phyloP scores from a whole-genome alignment of 805 yeast species.

The Candida tammaniensis region DNA sequence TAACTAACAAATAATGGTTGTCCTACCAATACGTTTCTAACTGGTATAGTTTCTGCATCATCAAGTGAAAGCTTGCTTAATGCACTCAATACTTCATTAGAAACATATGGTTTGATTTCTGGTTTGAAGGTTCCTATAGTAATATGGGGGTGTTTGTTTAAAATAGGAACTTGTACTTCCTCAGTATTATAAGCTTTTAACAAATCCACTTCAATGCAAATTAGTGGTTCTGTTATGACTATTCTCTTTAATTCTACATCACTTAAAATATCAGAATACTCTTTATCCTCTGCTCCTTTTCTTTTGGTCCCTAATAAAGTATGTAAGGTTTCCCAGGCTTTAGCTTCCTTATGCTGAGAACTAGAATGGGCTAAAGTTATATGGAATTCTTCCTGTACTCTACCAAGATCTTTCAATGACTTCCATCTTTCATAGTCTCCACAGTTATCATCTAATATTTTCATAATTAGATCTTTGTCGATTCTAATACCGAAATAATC shows the following conservation, averaged over 20 bases:
- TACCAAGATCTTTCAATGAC: slow-evolving; percentile 20
- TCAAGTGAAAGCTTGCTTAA: too few relatives aligned
- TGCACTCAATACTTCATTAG: slow-evolving; percentile 8
- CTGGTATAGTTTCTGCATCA: too few relatives aligned
- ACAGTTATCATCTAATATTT: slow-evolving; percentile 6
- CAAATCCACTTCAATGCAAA: slow-evolving; percentile 53
- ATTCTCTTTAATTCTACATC: slow-evolving; percentile 34
- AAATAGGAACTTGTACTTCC: slow-evolving; percentile 5
- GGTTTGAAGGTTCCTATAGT: slow-evolving; percentile 13
- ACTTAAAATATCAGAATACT: slow-evolving; percentile 15
- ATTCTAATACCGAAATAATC: slow-evolving; percentile 12
- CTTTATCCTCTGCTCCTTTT: slow-evolving; percentile 22
- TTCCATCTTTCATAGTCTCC: slow-evolving; percentile 15
- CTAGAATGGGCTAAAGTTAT: slow-evolving; percentile 59
- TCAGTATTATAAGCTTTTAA: slow-evolving; percentile 1
- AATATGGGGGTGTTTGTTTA: slow-evolving; percentile 9
- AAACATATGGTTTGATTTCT: slow-evolving; percentile 10
- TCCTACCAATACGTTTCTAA: too few relatives aligned
- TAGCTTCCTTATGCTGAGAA: slow-evolving; percentile 2
- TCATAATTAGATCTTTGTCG: slow-evolving; percentile 5
- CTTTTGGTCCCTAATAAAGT: slow-evolving; percentile 17
- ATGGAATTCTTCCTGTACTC: slow-evolving; percentile 59
- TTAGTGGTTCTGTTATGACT: slow-evolving; percentile 45
- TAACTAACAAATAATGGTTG: too few relatives aligned
- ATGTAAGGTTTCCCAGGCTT: slow-evolving; percentile 9